These are phyloP conservation scores for Euphrasia arctica DNA, from an alignment of 305 asterid genomes.

Conservation along the genomic window DNA sequence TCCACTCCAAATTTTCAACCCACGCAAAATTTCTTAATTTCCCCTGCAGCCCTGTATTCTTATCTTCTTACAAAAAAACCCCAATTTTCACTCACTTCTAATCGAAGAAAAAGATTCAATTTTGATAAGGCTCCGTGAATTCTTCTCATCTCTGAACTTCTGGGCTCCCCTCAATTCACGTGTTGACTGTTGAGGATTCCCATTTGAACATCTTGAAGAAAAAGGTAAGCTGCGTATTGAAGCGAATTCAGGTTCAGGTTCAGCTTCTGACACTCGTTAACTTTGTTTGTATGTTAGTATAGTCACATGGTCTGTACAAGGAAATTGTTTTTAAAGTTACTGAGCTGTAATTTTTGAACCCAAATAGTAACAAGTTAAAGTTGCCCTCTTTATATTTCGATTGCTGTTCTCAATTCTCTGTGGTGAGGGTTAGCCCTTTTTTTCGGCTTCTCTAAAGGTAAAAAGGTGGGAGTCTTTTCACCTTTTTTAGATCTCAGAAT, in stretches of 20 bases:
- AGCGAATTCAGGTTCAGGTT: slow-evolving; percentile 12
- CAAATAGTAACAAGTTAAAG: background rate
- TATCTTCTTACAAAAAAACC: no score
- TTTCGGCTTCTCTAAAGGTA: slow-evolving; percentile 22
- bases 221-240: slow-evolving; percentile 19
- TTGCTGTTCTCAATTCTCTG: slow-evolving; percentile 15
- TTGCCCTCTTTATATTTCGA: slow-evolving; percentile 18
- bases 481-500: slow-evolving; percentile 19
- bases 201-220: slow-evolving; percentile 8
- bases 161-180: slow-evolving; percentile 24
- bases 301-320: slow-evolving; percentile 14
- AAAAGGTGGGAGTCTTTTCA: background rate
- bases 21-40: no score
- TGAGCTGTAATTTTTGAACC: slow-evolving; percentile 26
- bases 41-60: no score
- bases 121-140: slow-evolving; percentile 10
- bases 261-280: slow-evolving; percentile 5
- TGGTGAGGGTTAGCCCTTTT: slow-evolving; percentile 13
- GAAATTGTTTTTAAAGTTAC: slow-evolving; percentile 20
- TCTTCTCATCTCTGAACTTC: slow-evolving; percentile 19
- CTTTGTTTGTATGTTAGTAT: slow-evolving; percentile 21
- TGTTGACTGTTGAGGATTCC: background rate
- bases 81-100: background rate
- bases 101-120: slow-evolving; percentile 10
- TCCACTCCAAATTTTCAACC: background rate